Base-by-base conservation (phyloP, 768 basidiomycete species). In the Collybia nuda region DNA sequence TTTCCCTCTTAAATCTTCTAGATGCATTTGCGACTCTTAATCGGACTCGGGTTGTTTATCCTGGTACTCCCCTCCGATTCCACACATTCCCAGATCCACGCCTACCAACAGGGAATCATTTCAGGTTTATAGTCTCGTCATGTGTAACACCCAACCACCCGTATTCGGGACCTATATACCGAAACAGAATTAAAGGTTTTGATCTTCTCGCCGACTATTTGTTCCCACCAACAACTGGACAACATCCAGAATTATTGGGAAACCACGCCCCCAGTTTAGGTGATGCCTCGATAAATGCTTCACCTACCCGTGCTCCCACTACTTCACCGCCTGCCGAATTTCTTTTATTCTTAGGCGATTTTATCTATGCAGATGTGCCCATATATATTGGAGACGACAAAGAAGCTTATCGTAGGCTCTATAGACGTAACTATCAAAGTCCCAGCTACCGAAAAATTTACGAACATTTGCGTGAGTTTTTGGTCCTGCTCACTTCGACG, bases 311-410 rank as follows among this genome's bases (percentile, higher is more conserved):
- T 6, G 12, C 50, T 35, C 15, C 35, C 40, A 2, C 23, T 35
- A 21, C 17, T 12, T 18, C 44, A 32, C 45, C 52, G 49, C 54
- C 67, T 3, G 66, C 76, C 4, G 82, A 82, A 46, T 90, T 89
- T 56, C 65, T 89, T 66, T 60, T 88, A 5, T 81, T 89, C 63
- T 67, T 90, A 43, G 88, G 88, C 5, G 88, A 90, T 60, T 86
- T 85, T 53, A 84, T 91, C 54, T 88, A 90, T 55, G 84, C 84
- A 1, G 87, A 90, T 56, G 80, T 86, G 1, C 88, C 89, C 5
- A 44, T 74, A 9, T 84, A 82, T 59, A 74, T 77, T 38, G 85
- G 85, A 2, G 81, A 84, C 57, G 66, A 75, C 55, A 66, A 66
- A 50, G 78, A 84, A 41, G 75, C 78, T 15, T 91, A 87, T 60